phyloP scores from a whole-genome alignment of 78 protist species.

The Dictyostelium intermedium region DNA sequence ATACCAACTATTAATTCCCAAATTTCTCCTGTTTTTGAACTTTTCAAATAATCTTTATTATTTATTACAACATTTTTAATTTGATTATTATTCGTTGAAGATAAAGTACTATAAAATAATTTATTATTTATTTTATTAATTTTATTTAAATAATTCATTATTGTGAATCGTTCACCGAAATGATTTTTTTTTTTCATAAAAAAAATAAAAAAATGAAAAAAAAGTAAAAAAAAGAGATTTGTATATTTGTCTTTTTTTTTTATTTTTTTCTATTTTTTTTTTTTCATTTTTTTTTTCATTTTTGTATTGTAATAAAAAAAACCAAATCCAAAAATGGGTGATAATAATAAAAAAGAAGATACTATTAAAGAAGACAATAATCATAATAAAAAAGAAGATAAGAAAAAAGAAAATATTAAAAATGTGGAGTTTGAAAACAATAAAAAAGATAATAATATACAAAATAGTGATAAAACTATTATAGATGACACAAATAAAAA shows the following conservation, averaged over 20 bases:
- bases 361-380: no score
- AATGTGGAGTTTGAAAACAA: neutral
- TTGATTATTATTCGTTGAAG: neutral
- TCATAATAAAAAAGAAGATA: no score
- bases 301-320: neutral
- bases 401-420: neutral
- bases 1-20: conserved; percentile 77
- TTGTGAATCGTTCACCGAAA: no score
- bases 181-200: neutral
- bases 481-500: no score
- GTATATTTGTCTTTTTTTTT: neutral
- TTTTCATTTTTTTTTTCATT: neutral
- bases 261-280: neutral
- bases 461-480: neutral
- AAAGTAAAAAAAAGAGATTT: neutral
- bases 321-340: neutral
- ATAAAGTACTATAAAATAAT: neutral
- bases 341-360: neutral
- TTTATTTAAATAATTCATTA: neutral
- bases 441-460: neutral
- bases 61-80: neutral
- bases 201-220: neutral
- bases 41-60: conserved; percentile 9
- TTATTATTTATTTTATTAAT: neutral
- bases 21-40: neutral